Base-by-base conservation (phyloP, 305 asterid species). In the Euphrasia arctica region DNA sequence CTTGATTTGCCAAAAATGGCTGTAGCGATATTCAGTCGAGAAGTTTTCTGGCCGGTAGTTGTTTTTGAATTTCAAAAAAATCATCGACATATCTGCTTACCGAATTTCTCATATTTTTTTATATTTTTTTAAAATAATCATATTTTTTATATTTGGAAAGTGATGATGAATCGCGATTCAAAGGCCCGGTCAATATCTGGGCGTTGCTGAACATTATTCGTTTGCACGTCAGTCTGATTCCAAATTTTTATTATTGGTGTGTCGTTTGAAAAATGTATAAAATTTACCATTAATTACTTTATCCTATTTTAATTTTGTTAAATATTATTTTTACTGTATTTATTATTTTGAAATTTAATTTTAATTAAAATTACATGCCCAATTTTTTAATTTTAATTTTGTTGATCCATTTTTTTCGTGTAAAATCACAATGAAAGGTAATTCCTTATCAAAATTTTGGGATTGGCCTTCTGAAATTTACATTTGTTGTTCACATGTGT, bases 21-120 rank as follows among this genome's bases (percentile, higher is more conserved):
- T 74, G 84, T 79, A 77, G 87, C 84, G 4, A 77, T 67, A 79
- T 18, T 7, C 64, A 13, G 2, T 29, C 56, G 9, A 64, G 82
- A 70, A 68, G 82, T 82, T 79, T 27, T 79, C 87, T 82, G 84
- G 83, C 79, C 74, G 78, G 79, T 77, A 74, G 82, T 77, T 70
- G 78, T 64, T 43, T 32, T 14, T 59, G 27, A 25, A 25, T 25
- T 25, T 25, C 27, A 25, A 25, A 25, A 25, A 25, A 52, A 52
- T 52, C 58, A 27, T 77, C 75, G 75, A 77, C 79, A 47, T 65
- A 77, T 82, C 84, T 82, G 84, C 87, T 79, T 82, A 79, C 82
- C 79, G 81, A 82, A 72, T 50, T 82, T 75, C 82, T 78, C 49
- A 74, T 62, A 74, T 71, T 65, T 7, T 15, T 6, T 42, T 52